A percentile compares a stretch with the other conserved stretches of the same genome.
phyloP scores from a whole-genome alignment of 257 asterid genomes.

The Solanum appendiculatum region DNA sequence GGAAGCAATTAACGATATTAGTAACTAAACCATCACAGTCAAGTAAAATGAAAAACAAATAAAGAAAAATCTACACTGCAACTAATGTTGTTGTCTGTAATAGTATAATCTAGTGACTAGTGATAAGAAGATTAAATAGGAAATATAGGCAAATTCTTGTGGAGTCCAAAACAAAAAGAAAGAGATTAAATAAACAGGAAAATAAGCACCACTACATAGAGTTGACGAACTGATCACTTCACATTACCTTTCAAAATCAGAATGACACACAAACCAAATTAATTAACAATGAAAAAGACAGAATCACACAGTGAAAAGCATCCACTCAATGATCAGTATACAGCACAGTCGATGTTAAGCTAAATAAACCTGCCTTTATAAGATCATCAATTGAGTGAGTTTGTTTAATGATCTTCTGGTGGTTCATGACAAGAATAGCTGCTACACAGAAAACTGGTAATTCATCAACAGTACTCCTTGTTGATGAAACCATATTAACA shows the following conservation, averaged over 20 bases:
- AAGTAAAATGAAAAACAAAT: neutral
- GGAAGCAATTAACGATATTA: neutral
- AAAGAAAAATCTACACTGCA: neutral
- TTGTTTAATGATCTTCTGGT: conserved; percentile 70
- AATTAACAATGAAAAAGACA: neutral
- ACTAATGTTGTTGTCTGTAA: neutral
- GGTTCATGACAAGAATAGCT: conserved; percentile 86
- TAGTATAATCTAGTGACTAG: neutral
- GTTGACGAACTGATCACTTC: neutral
- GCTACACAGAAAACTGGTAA: conserved; percentile 94
- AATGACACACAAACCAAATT: neutral
- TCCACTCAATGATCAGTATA: neutral
- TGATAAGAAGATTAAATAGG: neutral
- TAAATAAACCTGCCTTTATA: conserved; percentile 71
- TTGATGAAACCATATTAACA: conserved; percentile 36
- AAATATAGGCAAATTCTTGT: neutral
- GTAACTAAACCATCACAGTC: neutral
- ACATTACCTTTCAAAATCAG: neutral
- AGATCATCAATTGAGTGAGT: conserved; percentile 87
- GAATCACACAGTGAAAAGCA: neutral
- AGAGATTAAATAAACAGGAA: neutral
- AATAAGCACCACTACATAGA: neutral
- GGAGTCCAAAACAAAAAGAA: neutral
- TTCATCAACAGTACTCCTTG: conserved; percentile 78
- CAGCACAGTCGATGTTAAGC: conserved; percentile 5